Base-by-base conservation (phyloP, 1,284 basidiomycete genomes). In the Sporisorium sorghi region DNA sequence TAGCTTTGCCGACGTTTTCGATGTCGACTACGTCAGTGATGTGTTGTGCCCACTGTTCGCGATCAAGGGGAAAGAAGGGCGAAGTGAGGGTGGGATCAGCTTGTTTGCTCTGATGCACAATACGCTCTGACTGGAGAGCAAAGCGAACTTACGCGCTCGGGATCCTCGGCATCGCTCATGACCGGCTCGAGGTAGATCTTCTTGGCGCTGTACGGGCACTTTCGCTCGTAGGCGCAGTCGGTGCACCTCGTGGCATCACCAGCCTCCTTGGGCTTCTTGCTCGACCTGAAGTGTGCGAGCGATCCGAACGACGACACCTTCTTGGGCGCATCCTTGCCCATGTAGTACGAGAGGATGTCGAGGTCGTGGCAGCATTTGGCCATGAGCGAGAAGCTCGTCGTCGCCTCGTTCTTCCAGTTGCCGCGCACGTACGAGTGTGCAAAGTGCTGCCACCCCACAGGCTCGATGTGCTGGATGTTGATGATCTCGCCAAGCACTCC, bases 381-480 rank as follows among this genome's bases (percentile, higher is more conserved):
- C 66, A 69, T 69, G 23, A 69, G 51, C 33, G 66, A 69, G 28
- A 69, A 69, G 56, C 66, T 62, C 40, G 59, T 62, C 33, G 53
- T 69, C 24, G 59, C 66, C 47, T 69, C 66, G 56, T 62, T 62
- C 47, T 55, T 58, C 66, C 66, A 69, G 46, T 69, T 69, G 55
- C 66, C 66, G 6, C 66, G 59, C 46, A 69, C 66, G 51, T 69
- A 69, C 47, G 59, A 62, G 52, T 69, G 66, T 28, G 66, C 66
- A 58, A 69, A 69, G 55, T 69, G 66, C 56, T 69, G 66, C 66
- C 66, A 69, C 10, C 66, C 66, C 8, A 69, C 60, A 21, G 66
- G 66, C 26, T 69, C 66, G 33, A 69, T 69, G 54, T 69, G 66
- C 47, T 69, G 66, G n/a, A 69, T 69, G 52, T 69, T 69, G 66